phyloP scores from a whole-genome alignment of 306 rosid species.

The Cicer arietinum region DNA sequence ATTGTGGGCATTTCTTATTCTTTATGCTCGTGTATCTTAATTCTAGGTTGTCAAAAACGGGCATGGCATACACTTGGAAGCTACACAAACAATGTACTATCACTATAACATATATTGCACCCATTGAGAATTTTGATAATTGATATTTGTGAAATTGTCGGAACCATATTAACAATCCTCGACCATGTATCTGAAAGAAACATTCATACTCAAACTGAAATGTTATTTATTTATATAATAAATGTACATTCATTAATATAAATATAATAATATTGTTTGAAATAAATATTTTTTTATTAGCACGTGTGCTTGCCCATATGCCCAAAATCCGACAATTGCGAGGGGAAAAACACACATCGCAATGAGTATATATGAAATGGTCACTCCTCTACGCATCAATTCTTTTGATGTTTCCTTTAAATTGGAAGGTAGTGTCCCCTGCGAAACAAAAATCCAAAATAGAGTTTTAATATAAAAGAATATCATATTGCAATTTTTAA shows the following conservation, averaged over 20 bases:
- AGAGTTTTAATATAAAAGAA: background rate
- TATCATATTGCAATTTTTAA: no score
- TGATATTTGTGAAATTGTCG: slow-evolving; percentile 45
- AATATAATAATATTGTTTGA: no score
- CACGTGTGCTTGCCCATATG: slow-evolving; percentile 55
- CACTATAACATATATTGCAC: slow-evolving; percentile 51
- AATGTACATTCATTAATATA: no score
- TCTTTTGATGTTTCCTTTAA: slow-evolving; percentile 41
- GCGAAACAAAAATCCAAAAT: slow-evolving; percentile 24
- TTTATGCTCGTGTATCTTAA: slow-evolving; percentile 47
- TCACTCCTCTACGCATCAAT: slow-evolving; percentile 63
- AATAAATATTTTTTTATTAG: no score
- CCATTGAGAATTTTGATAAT: slow-evolving; percentile 52
- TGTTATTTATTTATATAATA: background rate
- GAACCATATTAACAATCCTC: slow-evolving; percentile 55
- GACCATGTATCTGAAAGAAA: slow-evolving; percentile 47
- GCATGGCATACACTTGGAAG: slow-evolving; percentile 72
- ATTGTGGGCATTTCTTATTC: slow-evolving; percentile 51
- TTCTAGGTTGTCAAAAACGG: slow-evolving; percentile 69
- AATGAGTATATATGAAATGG: slow-evolving; percentile 54
- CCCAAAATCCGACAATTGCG: slow-evolving; percentile 73
- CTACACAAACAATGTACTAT: slow-evolving; percentile 52
- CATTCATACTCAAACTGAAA: background rate
- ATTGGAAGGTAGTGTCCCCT: slow-evolving; percentile 79
- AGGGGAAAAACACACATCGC: slow-evolving; percentile 63